Evolutionary conservation across 176 grass and related monocot genomes (phyloP), one percentile per base, ranked within the genome.

Genomic region (Triticum dicoccoides): DNA sequence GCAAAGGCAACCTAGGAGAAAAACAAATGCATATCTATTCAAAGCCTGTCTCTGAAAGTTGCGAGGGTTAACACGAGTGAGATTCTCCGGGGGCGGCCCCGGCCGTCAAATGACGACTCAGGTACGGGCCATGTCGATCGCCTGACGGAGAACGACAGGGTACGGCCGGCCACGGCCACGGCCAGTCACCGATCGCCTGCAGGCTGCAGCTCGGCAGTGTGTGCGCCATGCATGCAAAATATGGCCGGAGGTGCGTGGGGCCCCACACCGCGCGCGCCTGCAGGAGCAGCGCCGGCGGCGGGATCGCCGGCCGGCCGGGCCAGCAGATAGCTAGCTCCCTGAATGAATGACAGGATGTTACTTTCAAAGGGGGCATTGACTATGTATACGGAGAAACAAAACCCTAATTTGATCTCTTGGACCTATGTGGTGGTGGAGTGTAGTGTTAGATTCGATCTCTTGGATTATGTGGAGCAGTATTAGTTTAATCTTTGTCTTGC

Each of bases 111-210:
- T 84, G 89, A 9, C 67, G 85, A 10, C 61, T 73, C 76, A 80
- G 89, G 85, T 91, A 81, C 85, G 89, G 89, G 89, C 76, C 89
- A 84, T 91, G 85, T 76, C 85, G 73, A 79, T 52, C 29, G 45
- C n/a, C 64, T 69, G 73, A 37, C 39, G 78, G 63, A 41, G 82
- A 24, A 70, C 79, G 41, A 27, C 82, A 85, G 82, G 77, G 77
- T 84, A 89, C 87, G 76, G 47, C 47, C 47, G 12, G 47, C 47
- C 47, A 49, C 47, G 47, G 51, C 51, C 51, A 54, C 15, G 51
- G 32, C 32, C 24, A 65, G 35, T 69, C 54, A 4, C 41, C 18
- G 83, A n/a, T 85, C 38, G 56, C 76, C 24, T 9, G n/a, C 32
- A 2, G 6, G 79, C 77, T 29, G 25, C 44, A 27, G 54, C 77